These are phyloP conservation scores for Hypomontagnella monticulosa DNA, from an alignment of 495 filamentous ascomycete species.

Conservation along the genomic window DNA sequence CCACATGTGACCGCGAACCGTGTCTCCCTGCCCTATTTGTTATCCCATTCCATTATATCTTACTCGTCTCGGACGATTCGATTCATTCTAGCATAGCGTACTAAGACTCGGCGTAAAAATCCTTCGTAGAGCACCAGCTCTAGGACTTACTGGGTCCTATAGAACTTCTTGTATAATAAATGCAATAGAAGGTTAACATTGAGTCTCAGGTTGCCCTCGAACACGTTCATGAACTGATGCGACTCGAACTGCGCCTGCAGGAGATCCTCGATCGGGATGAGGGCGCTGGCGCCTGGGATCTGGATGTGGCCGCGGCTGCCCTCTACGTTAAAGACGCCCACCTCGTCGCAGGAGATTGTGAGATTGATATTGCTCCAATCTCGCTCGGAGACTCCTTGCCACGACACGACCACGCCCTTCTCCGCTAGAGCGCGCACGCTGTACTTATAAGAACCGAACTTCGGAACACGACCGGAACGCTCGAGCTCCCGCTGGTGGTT, in stretches of 20 bases:
- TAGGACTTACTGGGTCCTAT: conserved; percentile 72
- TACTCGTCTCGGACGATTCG: conserved; percentile 8
- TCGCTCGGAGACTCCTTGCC: conserved; percentile 83
- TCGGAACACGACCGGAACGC: conserved; percentile 88
- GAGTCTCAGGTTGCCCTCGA: conserved; percentile 84
- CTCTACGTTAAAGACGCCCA: conserved; percentile 93
- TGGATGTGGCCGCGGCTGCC: conserved; percentile 93
- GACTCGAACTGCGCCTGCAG: conserved; percentile 97
- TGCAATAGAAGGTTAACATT: conserved; percentile 97
- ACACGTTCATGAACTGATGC: conserved; percentile 92
- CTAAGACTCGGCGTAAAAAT: neutral
- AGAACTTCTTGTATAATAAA: conserved; percentile 98
- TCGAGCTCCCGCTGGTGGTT: conserved; percentile 96
- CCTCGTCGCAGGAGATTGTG: conserved; percentile 92
- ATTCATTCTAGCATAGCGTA: neutral
- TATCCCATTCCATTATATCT: conserved; percentile 11
- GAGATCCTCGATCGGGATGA: conserved; percentile 91
- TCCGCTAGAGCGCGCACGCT: conserved; percentile 87
- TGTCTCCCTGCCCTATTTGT: conserved; percentile 14
- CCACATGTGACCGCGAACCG: conserved; percentile 26
- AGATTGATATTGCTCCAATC: conserved; percentile 93
- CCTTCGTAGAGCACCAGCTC: conserved; percentile 14
- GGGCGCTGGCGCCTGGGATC: conserved; percentile 91
- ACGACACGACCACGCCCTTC: conserved; percentile 90
- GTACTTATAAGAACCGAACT: conserved; percentile 98